Base-by-base conservation (phyloP, 495 filamentous ascomycete species). In the Penicillium psychrofluorescens region DNA sequence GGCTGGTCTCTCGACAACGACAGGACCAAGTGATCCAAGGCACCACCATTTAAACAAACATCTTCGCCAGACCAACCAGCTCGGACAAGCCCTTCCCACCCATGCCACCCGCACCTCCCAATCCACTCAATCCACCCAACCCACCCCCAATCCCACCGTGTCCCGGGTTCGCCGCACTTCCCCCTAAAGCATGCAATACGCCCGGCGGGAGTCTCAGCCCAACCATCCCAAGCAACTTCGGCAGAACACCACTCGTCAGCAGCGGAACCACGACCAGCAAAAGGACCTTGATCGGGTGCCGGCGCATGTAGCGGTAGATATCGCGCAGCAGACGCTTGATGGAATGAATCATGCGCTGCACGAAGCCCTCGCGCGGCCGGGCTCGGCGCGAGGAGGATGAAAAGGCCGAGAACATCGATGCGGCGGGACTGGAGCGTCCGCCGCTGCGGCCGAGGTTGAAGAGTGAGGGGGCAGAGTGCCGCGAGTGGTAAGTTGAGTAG, bases 221-320 rank as follows among this genome's bases (percentile, higher is more conserved):
- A 58, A 95, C 80, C 62, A 81, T 78, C 15, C 75, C 75, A 10
- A 92, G 70, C 15, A 95, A 61, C 27, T 79, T 81, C 4, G 78
- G 76, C 53, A 96, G 62, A 22, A 86, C 82, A 6, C 90, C 90
- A 39, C 86, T 86, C 0, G 83, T 87, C 44, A 95, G 68, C 37
- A 96, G 71, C 13, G 90, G 90, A 72, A 95, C 75, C 41, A 94
- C 78, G 29, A 94, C 83, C 12, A 92, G 72, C 70, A 90, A 79
- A 63, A 94, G 81, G 2, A 91, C 83, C 64, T 90, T 92, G 50
- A 88, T 53, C 0, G 90, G 90, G 58, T 95, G 79, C 7, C 77
- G 71, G 55, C 85, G 80, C 43, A 84, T 83, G 62, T 89, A 94
- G 59, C 79, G 74, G 51, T 76, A 74, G 10, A 95, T 76, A 50